Base-by-base conservation (phyloP, 495 filamentous ascomycete species). In the Baudoinia panamericana region DNA sequence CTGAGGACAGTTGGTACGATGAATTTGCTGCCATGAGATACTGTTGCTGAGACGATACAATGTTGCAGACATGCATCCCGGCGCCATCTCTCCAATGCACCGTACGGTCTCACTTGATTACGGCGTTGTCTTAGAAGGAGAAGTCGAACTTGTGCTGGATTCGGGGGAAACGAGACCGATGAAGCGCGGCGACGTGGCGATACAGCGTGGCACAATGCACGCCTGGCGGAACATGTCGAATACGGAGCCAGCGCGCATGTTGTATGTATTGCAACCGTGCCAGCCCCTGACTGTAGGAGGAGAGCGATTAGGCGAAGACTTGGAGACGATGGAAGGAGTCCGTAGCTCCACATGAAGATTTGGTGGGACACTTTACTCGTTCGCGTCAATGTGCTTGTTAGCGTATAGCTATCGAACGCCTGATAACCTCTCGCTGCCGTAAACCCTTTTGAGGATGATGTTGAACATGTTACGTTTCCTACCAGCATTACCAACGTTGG, bases 1-100 rank as follows among this genome's bases (percentile, higher is more conserved):
- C 56, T 70, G 3, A 66, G 76, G n/a, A 66, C 64, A 38, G 75
- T 78, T 2, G 36, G 13, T 74, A 79, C 47, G 71, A 77, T 22
- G 25, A 7, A 7, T 30, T 21, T 4, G 17, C 15, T 2, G 5
- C 3, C 18, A 10, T 10, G 10, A 16, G 36, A 28, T 39, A 17
- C 3, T 16, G 22, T 41, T 4, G 22, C n/a, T 23, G 9, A n/a
- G 17, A 29, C 36, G 4, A 12, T n/a, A 26, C 36, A 19, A n/a
- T 2, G n/a, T 6, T 19, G 6, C 6, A 18, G 55, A 57, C 37
- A 41, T 53, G 31, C 20, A 18, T 17, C 55, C 56, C 2, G 55
- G 50, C 3, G 16, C 21, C n/a, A 41, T 34, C 17, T 53, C 45
- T 22, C 46, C 56, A 5, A 57, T 59, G 52, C 56, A 59, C 36